Percentiles rank a stretch among this genome's conserved stretches.
These are phyloP conservation scores for Cercospora brassicicola DNA, from an alignment of 2,329 filamentous ascomycete species.

Conservation along the genomic window DNA sequence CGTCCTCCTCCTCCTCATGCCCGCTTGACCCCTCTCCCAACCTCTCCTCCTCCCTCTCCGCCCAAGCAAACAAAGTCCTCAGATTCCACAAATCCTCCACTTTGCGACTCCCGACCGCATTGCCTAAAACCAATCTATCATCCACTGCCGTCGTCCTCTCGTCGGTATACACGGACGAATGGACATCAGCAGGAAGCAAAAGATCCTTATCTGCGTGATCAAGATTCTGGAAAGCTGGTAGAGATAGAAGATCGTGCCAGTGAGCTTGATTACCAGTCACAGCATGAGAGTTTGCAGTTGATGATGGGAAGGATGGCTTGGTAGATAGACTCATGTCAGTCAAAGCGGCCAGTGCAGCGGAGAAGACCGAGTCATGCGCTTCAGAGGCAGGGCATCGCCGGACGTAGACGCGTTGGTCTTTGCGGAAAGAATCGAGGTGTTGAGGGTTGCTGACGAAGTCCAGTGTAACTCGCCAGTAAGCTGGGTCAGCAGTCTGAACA, in stretches of 20 bases:
- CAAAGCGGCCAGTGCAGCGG: conserved; percentile 71
- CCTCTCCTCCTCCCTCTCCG: conserved; percentile 48
- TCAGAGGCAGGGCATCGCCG: conserved; percentile 58
- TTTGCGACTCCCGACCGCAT: conserved; percentile 46
- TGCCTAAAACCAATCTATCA: conserved; percentile 63
- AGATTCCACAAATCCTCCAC: conserved; percentile 63
- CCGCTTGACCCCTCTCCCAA: neutral
- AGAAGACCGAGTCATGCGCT: conserved; percentile 62
- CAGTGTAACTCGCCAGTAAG: conserved; percentile 79
- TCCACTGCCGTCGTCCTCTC: conserved; percentile 66
- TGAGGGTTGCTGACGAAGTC: conserved; percentile 66
- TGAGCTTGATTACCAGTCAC: conserved; percentile 16
- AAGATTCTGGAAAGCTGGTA: conserved; percentile 54
- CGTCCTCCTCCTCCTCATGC: neutral
- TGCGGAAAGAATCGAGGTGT: conserved; percentile 64
- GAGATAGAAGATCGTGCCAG: conserved; percentile 73
- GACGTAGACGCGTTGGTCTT: conserved; percentile 72
- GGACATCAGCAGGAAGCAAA: conserved; percentile 40
- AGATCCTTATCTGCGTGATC: conserved; percentile 63
- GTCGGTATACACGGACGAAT: conserved; percentile 52
- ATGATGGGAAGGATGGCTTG: neutral
- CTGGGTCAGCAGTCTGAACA: conserved; percentile 62
- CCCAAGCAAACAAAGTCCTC: conserved; percentile 65
- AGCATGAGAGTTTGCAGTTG: conserved; percentile 18
- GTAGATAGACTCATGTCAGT: conserved; percentile 55